Evolutionary conservation across 1,139 yeast species (phyloP).

Genomic region (Blastobotrys apis): DNA sequence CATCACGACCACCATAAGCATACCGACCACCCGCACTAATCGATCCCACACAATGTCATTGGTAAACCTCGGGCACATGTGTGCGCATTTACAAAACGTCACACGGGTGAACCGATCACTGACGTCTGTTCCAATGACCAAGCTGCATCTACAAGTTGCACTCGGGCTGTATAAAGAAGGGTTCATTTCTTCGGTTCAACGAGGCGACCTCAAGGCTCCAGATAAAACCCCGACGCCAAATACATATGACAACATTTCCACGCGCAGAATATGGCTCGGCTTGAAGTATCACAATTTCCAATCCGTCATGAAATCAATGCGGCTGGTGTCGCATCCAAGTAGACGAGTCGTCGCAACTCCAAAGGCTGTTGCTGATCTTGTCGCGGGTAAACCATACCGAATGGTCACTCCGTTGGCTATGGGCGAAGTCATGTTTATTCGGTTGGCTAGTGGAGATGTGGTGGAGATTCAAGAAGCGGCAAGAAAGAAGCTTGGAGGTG

Average conservation of each 20-base stretch:
- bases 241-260: constrained; percentile 80
- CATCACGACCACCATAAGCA: background rate
- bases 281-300: constrained; percentile 78
- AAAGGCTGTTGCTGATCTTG: constrained; percentile 65
- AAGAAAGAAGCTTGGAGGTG: constrained; percentile 64
- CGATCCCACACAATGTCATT: constrained; percentile 56
- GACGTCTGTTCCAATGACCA: constrained; percentile 81
- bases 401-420: constrained; percentile 78
- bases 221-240: constrained; percentile 70
- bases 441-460: constrained; percentile 47
- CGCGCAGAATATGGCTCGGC: constrained; percentile 88
- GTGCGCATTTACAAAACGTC: constrained; percentile 89
- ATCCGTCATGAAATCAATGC: constrained; percentile 70
- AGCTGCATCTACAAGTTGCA: constrained; percentile 77
- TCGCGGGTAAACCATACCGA: constrained; percentile 73
- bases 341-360: constrained; percentile 61
- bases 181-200: constrained; percentile 73
- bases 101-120: constrained; percentile 67
- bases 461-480: constrained; percentile 85
- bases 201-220: constrained; percentile 90
- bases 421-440: constrained; percentile 79
- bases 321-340: constrained; percentile 80
- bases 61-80: constrained; percentile 75
- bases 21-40: constrained; percentile 5
- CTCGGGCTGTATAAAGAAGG: constrained; percentile 88